Base-by-base conservation (phyloP, 2,329 filamentous ascomycete species). In the Colletotrichum neosansevieriae region DNA sequence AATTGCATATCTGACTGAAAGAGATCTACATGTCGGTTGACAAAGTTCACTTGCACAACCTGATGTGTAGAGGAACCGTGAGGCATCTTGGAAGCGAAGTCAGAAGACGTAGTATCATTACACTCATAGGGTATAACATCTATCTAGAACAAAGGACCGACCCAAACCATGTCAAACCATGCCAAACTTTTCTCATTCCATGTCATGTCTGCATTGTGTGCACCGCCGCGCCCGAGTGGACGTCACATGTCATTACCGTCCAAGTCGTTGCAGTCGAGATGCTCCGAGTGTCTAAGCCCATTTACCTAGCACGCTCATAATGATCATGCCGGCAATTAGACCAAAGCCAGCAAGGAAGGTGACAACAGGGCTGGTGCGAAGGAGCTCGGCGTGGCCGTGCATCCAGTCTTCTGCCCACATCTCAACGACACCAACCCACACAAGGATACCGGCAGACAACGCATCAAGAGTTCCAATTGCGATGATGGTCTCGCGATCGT, bases 371-470 rank as follows among this genome's bases (percentile, higher is more conserved):
- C 84, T 76, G 0, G 89, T 84, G 34, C 86, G 78, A 15, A 85
- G 77, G 76, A 92, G 77, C 74, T 91, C 87, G 6, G 70, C 68
- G 57, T 51, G 72, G 17, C 85, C 86, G 1, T 82, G 82, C 73
- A 88, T 85, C 92, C 92, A 94, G 75, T 94, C 92, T 45, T 86
- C 82, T 2, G 90, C 90, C 88, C 90, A 90, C 91, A 94, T 94
- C 80, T 94, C 92, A 0, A 94, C 91, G 1, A 94, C 79, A 2
- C 91, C 91, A 2, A 94, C 91, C 91, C 92, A 94, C n/a, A 92
- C 81, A 36, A 94, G 82, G 50, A 95, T 92, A 32, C 92, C 92
- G 0, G 92, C 91, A 1, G 89, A 92, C 10, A 94, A 75, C 6
- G 92, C 90, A 76, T 94, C 89, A 1, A 94, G 82, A 0, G 91